phyloP scores from a whole-genome alignment of 1,284 basidiomycete species.

The Papiliotrema nemorosa region DNA sequence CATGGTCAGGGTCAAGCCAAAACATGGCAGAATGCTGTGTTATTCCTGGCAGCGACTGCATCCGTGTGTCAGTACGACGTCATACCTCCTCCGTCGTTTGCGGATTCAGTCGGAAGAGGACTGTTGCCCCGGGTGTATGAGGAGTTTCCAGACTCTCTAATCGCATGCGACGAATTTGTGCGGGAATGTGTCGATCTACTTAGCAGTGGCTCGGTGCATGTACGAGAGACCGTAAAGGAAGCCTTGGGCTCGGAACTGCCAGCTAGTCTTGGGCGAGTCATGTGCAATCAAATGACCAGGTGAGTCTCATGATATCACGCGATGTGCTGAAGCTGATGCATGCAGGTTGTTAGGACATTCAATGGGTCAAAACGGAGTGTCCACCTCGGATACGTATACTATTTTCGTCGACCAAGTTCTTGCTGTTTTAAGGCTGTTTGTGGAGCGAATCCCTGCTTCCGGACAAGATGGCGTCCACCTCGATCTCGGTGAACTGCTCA shows the following conservation, averaged over 20 bases:
- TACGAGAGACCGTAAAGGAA: slow-evolving; percentile 72
- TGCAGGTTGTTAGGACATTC: slow-evolving; percentile 34
- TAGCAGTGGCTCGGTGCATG: slow-evolving; percentile 59
- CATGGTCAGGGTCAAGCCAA: slow-evolving; percentile 64
- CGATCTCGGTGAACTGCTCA: slow-evolving; percentile 66
- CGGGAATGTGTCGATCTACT: slow-evolving; percentile 67
- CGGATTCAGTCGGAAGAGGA: slow-evolving; percentile 58
- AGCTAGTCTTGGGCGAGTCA: slow-evolving; percentile 61
- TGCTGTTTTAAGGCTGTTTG: slow-evolving; percentile 66
- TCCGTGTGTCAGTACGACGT: slow-evolving; percentile 57
- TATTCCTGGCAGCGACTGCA: slow-evolving; percentile 73
- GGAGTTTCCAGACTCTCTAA: slow-evolving; percentile 58
- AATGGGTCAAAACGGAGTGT: slow-evolving; percentile 47
- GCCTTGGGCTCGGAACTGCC: slow-evolving; percentile 75
- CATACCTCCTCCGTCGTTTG: slow-evolving; percentile 43
- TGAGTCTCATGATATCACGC: slow-evolving; percentile 45
- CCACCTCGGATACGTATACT: slow-evolving; percentile 58
- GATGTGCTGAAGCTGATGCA: not conserved
- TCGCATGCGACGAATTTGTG: slow-evolving; percentile 61
- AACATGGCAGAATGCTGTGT: slow-evolving; percentile 81
- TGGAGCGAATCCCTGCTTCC: slow-evolving; percentile 65
- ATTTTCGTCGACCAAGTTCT: slow-evolving; percentile 71
- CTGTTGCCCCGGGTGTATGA: slow-evolving; percentile 64
- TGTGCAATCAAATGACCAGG: slow-evolving; percentile 71
- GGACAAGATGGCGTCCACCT: slow-evolving; percentile 61